Evolutionary conservation across 345 rosid species (phyloP).

Genomic region (Citrus inodora): DNA sequence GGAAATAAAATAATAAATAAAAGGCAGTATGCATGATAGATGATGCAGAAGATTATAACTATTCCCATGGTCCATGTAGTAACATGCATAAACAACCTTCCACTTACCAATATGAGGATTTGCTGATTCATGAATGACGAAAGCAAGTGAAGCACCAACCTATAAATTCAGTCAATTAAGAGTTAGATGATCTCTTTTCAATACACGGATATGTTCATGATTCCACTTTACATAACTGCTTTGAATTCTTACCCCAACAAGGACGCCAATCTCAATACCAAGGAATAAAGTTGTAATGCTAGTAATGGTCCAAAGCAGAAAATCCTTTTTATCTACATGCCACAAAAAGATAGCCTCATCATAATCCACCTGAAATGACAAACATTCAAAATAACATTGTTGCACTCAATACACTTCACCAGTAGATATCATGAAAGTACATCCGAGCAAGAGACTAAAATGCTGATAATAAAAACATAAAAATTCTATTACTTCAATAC

Average conservation of each 20-base stretch:
- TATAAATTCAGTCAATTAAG: constrained; percentile 31
- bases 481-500: neutral
- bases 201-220: neutral
- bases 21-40: neutral
- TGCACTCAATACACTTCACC: neutral
- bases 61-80: neutral
- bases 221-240: neutral
- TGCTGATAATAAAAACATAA: neutral
- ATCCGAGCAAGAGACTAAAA: neutral
- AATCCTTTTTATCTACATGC: constrained; percentile 94
- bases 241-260: constrained; percentile 77
- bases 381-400: constrained; percentile 12
- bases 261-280: constrained; percentile 97
- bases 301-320: constrained; percentile 93
- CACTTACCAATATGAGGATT: constrained; percentile 95
- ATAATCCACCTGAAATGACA: constrained; percentile 78
- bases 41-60: neutral
- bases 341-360: constrained; percentile 93
- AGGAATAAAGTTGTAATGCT: constrained; percentile 75
- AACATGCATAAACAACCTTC: constrained; percentile 1
- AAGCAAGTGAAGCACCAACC: constrained; percentile 96
- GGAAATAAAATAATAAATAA: neutral
- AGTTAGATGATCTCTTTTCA: constrained; percentile 5
- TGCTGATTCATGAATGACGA: constrained; percentile 98
- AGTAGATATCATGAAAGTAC: neutral